These are phyloP conservation scores for Sporopachydermia cereana DNA, from an alignment of 1,139 yeast genomes.

Conservation along the genomic window DNA sequence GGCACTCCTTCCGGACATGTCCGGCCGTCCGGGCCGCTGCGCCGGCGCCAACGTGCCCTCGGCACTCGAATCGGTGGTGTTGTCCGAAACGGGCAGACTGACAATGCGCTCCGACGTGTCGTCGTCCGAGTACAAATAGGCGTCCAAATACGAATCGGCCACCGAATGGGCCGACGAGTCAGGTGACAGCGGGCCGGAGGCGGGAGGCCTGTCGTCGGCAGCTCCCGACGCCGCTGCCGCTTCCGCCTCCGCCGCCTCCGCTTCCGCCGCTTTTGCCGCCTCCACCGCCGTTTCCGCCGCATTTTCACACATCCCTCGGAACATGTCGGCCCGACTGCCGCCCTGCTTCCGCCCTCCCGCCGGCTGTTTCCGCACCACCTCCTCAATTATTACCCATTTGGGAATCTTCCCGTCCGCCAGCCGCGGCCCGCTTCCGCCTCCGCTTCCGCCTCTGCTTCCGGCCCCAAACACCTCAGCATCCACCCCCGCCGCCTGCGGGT, in stretches of 20 bases:
- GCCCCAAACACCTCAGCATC: conserved; percentile 2
- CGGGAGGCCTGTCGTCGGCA: neutral
- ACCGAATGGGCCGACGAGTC: neutral
- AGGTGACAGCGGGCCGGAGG: neutral
- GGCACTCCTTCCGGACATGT: neutral
- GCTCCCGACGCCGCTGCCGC: neutral
- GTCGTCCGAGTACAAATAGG: neutral
- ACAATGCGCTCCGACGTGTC: neutral
- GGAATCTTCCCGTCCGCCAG: conserved; percentile 39
- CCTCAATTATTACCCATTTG: conserved; percentile 76
- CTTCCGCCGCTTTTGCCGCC: neutral
- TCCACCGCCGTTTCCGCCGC: neutral
- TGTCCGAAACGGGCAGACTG: neutral
- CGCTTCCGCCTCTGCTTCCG: too few species aligned
- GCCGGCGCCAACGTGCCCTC: neutral
- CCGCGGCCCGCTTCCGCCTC: too few species aligned
- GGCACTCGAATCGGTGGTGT: conserved; percentile 3
- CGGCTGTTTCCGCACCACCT: conserved; percentile 20
- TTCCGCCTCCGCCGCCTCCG: neutral
- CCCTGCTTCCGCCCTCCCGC: neutral
- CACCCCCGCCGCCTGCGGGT: conserved; percentile 15
- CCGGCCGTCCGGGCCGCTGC: neutral
- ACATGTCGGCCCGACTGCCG: neutral
- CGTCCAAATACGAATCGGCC: neutral
- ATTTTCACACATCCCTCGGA: neutral